A percentile compares a stretch with the other conserved stretches of the same genome.
Conservation (phyloP, 2,329 filamentous ascomycete species). For the Davidsoniella australis region DNA sequence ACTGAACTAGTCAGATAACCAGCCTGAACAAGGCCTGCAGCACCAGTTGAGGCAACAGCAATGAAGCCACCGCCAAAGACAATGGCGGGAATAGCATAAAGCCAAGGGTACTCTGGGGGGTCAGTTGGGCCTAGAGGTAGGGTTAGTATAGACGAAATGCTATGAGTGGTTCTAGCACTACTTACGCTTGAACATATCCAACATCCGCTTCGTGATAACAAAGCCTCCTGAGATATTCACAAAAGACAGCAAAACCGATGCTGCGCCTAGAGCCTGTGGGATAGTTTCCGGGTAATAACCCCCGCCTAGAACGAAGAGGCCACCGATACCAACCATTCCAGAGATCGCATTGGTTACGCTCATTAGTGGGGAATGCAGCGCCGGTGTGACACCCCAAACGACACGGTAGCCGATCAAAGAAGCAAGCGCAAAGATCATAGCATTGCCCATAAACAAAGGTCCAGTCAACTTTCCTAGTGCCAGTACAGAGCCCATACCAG, state of each 20-base stretch:
- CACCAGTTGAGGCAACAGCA: constrained; percentile 62
- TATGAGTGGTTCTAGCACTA: constrained; percentile 1
- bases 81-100: constrained; percentile 61
- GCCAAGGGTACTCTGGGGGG: constrained; percentile 73
- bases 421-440: constrained; percentile 69
- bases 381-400: constrained; percentile 72
- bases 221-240: constrained; percentile 83
- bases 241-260: constrained; percentile 69
- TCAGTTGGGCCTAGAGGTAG: constrained; percentile 49
- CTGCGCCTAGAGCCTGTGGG: constrained; percentile 60
- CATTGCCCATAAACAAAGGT: constrained; percentile 74
- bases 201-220: constrained; percentile 81
- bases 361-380: constrained; percentile 79
- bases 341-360: constrained; percentile 87
- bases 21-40: constrained; percentile 70
- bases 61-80: constrained; percentile 70
- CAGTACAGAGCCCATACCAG: constrained; percentile 58
- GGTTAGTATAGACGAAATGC: not conserved
- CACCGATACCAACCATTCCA: constrained; percentile 76
- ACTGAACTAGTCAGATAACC: constrained; percentile 75
- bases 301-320: constrained; percentile 76
- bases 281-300: constrained; percentile 62
- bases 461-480: constrained; percentile 66
- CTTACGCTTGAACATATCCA: constrained; percentile 72
- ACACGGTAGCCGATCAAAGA: constrained; percentile 76